Evolutionary conservation across 2,329 filamentous ascomycete genomes (phyloP).

Genomic region (Colletotrichum falcatum): DNA sequence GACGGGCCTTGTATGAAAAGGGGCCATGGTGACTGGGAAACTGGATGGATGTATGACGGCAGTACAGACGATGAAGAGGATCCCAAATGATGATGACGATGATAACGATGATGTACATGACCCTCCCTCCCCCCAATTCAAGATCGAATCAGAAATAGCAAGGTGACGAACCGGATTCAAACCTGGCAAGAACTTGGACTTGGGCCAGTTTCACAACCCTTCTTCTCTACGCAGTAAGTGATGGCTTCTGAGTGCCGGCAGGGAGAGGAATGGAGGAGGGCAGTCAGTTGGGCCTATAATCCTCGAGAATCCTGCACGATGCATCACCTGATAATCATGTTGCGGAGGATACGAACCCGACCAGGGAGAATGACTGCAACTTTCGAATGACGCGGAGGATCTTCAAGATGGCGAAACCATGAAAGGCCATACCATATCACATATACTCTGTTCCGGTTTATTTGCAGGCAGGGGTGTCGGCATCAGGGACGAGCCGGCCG

Average conservation of each 20-base stretch:
- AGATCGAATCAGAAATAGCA: not conserved
- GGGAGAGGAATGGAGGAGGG: not conserved
- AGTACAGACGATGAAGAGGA: constrained; percentile 25
- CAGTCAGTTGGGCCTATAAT: not conserved
- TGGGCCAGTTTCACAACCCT: not conserved
- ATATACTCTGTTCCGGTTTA: not conserved
- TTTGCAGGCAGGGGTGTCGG: not conserved
- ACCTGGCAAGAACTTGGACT: not conserved
- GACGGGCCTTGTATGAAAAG: constrained; percentile 9
- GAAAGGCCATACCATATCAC: not conserved
- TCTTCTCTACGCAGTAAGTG: not conserved
- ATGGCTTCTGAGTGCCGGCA: not conserved
- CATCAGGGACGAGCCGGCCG: not conserved
- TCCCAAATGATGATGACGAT: constrained; percentile 34
- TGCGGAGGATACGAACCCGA: not conserved
- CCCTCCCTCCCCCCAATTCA: not conserved
- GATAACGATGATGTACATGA: not conserved
- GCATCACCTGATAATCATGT: not conserved
- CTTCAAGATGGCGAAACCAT: not conserved
- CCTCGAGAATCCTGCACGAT: not conserved
- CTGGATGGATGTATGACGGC: constrained; percentile 29
- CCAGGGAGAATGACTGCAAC: not conserved
- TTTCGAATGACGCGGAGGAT: not conserved
- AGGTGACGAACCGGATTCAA: not conserved
- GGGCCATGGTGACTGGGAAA: constrained; percentile 3